phyloP scores from a whole-genome alignment of 331 rosid genomes.

The Stylosanthes scabra region DNA sequence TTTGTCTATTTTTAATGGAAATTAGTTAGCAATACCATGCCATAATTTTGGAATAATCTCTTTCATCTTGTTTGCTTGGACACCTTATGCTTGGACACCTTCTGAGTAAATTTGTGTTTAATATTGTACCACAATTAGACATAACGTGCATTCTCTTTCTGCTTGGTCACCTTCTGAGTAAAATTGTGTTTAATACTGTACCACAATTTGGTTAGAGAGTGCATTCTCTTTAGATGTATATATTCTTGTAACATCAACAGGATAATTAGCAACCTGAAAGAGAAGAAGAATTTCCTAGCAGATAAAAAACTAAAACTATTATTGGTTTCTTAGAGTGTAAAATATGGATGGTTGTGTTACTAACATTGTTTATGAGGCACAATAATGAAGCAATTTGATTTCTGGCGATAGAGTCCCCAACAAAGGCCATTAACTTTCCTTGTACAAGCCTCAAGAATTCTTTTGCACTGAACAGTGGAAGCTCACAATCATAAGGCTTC shows the following conservation, averaged over 20 bases:
- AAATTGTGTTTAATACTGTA: no score
- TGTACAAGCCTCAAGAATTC: slow-evolving; percentile 64
- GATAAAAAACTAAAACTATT: no score
- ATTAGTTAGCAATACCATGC: no score
- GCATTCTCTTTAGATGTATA: slow-evolving; percentile 30
- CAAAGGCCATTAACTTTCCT: slow-evolving; percentile 86
- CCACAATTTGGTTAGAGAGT: no score
- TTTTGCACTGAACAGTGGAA: slow-evolving; percentile 67
- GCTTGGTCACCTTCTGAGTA: no score
- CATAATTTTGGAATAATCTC: no score
- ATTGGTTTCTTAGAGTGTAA: no score
- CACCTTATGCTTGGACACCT: no score
- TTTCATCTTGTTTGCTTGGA: no score
- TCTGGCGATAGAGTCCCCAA: slow-evolving; percentile 84
- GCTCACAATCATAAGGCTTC: slow-evolving; percentile 84
- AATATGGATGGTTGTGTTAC: background rate
- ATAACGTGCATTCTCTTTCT: slow-evolving; percentile 14
- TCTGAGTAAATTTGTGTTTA: slow-evolving; percentile 73
- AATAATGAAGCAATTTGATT: slow-evolving; percentile 84
- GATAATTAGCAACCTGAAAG: slow-evolving; percentile 62
- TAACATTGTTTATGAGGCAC: slow-evolving; percentile 51
- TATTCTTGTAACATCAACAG: slow-evolving; percentile 58
- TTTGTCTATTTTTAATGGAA: no score
- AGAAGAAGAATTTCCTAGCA: no score
- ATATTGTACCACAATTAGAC: slow-evolving; percentile 60